Base-by-base conservation (phyloP, 352 stramenopile genomes). In the Elongisporangium anandrum region DNA sequence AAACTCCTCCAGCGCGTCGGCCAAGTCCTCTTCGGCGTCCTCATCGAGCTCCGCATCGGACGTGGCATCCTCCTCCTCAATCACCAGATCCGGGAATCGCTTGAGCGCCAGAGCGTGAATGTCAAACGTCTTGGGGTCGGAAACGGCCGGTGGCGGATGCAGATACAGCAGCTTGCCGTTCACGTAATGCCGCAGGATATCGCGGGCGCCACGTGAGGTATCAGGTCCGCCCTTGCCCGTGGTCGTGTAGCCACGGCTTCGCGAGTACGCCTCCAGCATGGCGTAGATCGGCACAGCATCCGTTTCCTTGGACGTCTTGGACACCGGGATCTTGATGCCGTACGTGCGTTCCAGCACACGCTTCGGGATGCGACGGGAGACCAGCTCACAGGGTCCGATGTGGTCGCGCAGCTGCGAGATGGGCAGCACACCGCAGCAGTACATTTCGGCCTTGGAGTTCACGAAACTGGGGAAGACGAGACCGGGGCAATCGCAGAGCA, bases 391-490 rank as follows among this genome's bases (percentile, higher is more conserved):
- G 4, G 98, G 97, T 22, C 86, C 85, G 45, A 96, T 70, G 74
- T 98, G 92, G 73, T 99, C 97, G 45, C 97, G 84, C 66, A 99
- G 94, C 70, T 99, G 96, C 23, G 97, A 97, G 68, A 99, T 98
- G 19, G 97, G 98, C 34, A 99, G 92, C 51, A 99, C 96, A 50
- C 97, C 97, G 55, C 97, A 98, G 67, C 96, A 99, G 64, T 99
- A 97, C 88, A 99, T 97, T 64, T 99, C 98, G 12, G 97, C 97
- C 62, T 98, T 98, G 23, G 94, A 95, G 64, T 92, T 98, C 24
- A 99, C 97, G 68, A 99, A 99, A 45, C 94, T 99, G 3, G 98
- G 98, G 77, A 99, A 99, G 8, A 99, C 98, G 19, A 99, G 84
- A 68, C 98, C 98, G 6, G 98, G 98, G 70, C 98, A 99, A 93